phyloP scores from a whole-genome alignment of 2,329 filamentous ascomycete genomes.

The Epichloe baconii region DNA sequence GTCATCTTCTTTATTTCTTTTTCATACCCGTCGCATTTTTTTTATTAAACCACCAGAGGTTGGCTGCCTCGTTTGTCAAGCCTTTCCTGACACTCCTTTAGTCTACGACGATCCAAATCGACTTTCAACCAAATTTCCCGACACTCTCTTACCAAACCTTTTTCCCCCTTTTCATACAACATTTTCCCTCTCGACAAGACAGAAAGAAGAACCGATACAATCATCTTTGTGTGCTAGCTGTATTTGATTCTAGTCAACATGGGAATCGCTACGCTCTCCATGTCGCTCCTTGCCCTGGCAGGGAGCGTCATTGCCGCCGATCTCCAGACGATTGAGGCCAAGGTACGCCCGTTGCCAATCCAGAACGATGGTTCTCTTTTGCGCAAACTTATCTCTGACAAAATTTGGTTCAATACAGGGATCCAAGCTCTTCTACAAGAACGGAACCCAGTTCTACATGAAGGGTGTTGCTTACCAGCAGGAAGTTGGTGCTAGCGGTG shows the following conservation, averaged over 20 bases:
- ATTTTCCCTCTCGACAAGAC: not conserved
- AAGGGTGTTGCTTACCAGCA: conserved; percentile 93
- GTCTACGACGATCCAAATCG: not conserved
- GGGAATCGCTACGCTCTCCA: conserved; percentile 19
- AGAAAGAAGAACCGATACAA: not conserved
- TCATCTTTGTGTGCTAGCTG: not conserved
- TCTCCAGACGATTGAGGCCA: conserved; percentile 51
- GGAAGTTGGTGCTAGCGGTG: conserved; percentile 48
- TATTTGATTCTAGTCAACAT: conserved; percentile 13
- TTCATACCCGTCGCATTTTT: conserved; percentile 1
- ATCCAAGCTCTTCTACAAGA: conserved; percentile 81
- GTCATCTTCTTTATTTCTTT: not conserved
- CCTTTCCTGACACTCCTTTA: conserved; percentile 8
- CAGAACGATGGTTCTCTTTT: not conserved
- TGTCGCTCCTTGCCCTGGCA: conserved; percentile 27
- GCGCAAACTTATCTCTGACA: not conserved
- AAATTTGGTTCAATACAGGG: conserved; percentile 32
- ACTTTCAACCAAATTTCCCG: not conserved
- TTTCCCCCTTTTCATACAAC: not conserved
- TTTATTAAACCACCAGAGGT: not conserved
- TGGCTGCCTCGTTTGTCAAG: conserved; percentile 5
- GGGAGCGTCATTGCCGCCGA: conserved; percentile 29
- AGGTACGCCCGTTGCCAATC: conserved; percentile 32
- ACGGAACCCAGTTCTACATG: conserved; percentile 59
- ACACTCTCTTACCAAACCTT: too few species aligned